Conservation (phyloP, 2,329 filamentous ascomycete genomes). For the Colletotrichum trifolii region DNA sequence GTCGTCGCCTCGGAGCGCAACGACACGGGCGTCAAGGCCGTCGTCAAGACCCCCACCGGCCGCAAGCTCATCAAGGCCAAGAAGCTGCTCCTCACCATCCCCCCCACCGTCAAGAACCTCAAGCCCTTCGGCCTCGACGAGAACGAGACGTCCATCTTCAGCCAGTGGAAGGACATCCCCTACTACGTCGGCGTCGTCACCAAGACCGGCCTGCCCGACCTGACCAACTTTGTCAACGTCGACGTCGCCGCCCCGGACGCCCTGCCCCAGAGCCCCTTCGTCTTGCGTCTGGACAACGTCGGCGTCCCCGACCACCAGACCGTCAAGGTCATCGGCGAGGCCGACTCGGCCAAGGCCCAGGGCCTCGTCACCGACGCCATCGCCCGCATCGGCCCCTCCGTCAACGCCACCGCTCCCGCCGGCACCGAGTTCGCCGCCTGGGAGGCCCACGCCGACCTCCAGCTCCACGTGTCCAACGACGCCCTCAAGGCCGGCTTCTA, state of each 20-base stretch:
- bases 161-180: constrained; percentile 28
- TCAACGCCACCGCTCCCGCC: constrained; percentile 15
- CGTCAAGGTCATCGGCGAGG: constrained; percentile 38
- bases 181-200: constrained; percentile 31
- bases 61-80: constrained; percentile 45
- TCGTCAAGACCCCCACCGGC: constrained; percentile 42
- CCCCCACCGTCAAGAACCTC: constrained; percentile 41
- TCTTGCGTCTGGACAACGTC: constrained; percentile 36
- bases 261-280: constrained; percentile 35
- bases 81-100: constrained; percentile 44
- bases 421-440: constrained; percentile 21
- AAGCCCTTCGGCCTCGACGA: constrained; percentile 42
- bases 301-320: constrained; percentile 38
- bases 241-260: constrained; percentile 28
- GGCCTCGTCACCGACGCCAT: constrained; percentile 21
- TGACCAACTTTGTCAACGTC: constrained; percentile 36
- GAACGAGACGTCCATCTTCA: constrained; percentile 40
- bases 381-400: constrained; percentile 8
- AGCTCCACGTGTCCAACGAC: constrained; percentile 33
- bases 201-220: constrained; percentile 22
- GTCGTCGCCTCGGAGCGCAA: constrained; percentile 40
- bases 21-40: constrained; percentile 37
- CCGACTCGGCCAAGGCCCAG: constrained; percentile 24
- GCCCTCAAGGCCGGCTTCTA: constrained; percentile 34
- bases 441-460: constrained; percentile 29